A percentile compares a stretch with the other conserved stretches of the same genome.
Conservation (phyloP, 2,329 filamentous ascomycete species). For the Dactylellina cionopaga region DNA sequence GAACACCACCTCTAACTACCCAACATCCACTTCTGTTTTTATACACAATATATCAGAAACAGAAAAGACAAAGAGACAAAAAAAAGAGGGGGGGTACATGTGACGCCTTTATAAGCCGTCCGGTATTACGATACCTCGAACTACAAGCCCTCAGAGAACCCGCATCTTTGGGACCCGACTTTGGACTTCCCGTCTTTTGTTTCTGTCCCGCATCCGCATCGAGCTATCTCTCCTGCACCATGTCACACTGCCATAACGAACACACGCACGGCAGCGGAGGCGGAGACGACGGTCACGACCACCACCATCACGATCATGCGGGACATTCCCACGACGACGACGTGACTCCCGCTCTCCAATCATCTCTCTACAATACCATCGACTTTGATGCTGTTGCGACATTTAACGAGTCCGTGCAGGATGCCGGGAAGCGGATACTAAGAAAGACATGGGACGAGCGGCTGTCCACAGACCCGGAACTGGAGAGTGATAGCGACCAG, state of each 20-base stretch:
- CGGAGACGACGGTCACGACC: conserved; percentile 61
- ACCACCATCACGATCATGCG: conserved; percentile 66
- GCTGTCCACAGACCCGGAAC: conserved; percentile 74
- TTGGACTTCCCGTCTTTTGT: conserved; percentile 2
- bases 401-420: conserved; percentile 78
- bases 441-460: conserved; percentile 93
- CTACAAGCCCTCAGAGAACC: not conserved
- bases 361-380: conserved; percentile 90
- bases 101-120: conserved; percentile 3
- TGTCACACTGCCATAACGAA: conserved; percentile 50
- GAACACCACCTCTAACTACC: conserved; percentile 4
- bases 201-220: not conserved
- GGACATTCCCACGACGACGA: conserved; percentile 91
- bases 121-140: not conserved
- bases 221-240: not conserved
- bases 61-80: not conserved
- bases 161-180: not conserved
- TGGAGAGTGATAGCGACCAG: conserved; percentile 88
- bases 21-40: not conserved
- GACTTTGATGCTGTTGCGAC: conserved; percentile 86
- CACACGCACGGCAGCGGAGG: conserved; percentile 56
- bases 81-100: no score
- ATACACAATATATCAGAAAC: not conserved
- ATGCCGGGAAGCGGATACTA: conserved; percentile 77
- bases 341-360: conserved; percentile 88